Percentiles rank a stretch among this genome's conserved stretches.
These are phyloP conservation scores for Pinus taeda DNA, from an alignment of 75 land plant species.

Conservation along the genomic window DNA sequence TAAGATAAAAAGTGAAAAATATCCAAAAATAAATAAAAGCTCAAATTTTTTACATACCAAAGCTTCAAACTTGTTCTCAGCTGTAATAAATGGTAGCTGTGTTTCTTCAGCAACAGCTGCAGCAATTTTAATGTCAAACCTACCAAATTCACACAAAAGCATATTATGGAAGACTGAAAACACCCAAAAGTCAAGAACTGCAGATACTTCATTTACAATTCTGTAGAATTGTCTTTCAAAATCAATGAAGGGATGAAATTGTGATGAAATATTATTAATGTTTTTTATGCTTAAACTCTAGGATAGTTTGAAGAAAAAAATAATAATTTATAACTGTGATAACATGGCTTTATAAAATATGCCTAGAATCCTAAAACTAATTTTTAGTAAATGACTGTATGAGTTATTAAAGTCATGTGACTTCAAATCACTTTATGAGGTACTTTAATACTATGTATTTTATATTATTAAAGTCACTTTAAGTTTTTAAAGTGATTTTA, in stretches of 20 bases:
- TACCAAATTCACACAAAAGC: conserved; percentile 8
- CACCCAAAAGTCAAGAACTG: neutral
- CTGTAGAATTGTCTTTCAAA: neutral
- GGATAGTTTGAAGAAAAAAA: neutral
- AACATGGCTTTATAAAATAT: neutral
- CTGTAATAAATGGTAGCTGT: conserved; percentile 83
- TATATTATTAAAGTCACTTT: too few species aligned
- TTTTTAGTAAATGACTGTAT: too few species aligned
- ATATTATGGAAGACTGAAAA: neutral
- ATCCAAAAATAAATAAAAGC: neutral
- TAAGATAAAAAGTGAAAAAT: neutral
- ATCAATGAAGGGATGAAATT: neutral
- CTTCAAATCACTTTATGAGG: too few species aligned
- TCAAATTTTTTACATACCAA: conserved; percentile 36
- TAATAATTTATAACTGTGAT: neutral
- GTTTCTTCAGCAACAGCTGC: conserved; percentile 93
- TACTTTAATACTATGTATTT: too few species aligned
- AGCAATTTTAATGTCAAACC: conserved; percentile 96
- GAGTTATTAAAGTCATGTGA: too few species aligned
- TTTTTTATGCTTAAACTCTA: neutral
- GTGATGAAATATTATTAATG: neutral
- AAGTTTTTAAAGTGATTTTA: too few species aligned
- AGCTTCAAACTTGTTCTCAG: conserved; percentile 99
- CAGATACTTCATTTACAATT: neutral
- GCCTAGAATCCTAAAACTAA: neutral